Base-by-base conservation (phyloP, 2,329 filamentous ascomycete species). In the Penicillium sp. region DNA sequence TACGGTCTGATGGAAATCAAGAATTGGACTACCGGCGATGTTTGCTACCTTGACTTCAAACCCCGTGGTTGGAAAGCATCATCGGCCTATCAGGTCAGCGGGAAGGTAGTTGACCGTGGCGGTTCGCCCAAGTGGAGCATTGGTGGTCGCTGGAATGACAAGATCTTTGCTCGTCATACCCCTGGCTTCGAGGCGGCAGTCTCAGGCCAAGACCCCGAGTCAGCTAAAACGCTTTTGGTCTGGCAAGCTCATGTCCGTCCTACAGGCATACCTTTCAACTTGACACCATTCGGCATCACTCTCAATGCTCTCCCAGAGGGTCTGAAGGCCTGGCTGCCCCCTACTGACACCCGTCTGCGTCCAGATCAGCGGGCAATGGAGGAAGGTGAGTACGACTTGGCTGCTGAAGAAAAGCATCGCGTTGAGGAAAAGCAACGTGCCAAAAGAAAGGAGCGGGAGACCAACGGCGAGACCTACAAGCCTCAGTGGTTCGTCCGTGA, bases 361-460 rank as follows among this genome's bases (percentile, higher is more conserved):
- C 91, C 93, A 0, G 93, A 98, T 65, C 93, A 98, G 71, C 79
- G 93, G 8, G 93, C 93, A 2, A 98, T 98, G 93, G 93, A 98
- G 64, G 90, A 97, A 47, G 93, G 91, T n/a, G 81, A 90, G 67
- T 98, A 98, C 60, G 91, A 97, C 58, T 76, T 93, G 44, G 93
- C 93, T 1, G 93, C 91, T 0, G 80, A 79, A 4, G 93, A 98
- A 73, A 98, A 98, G 79, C 93, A 91, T 59, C 78, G 93, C 1
- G 79, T 98, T 0, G 93, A 98, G 67, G 86, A 96, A 71, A 89
- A 83, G 50, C 93, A 98, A 73, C 77, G 93, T 44, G 81, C 83
- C 7, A 83, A 84, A 43, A 73, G 93, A 46, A 72, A 86, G 39
- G 71, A 76, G 43, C 76, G 90, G 16, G 91, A 98, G 67, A 76